phyloP scores from a whole-genome alignment of 2,329 filamentous ascomycete genomes.

The Xylaria sp. region DNA sequence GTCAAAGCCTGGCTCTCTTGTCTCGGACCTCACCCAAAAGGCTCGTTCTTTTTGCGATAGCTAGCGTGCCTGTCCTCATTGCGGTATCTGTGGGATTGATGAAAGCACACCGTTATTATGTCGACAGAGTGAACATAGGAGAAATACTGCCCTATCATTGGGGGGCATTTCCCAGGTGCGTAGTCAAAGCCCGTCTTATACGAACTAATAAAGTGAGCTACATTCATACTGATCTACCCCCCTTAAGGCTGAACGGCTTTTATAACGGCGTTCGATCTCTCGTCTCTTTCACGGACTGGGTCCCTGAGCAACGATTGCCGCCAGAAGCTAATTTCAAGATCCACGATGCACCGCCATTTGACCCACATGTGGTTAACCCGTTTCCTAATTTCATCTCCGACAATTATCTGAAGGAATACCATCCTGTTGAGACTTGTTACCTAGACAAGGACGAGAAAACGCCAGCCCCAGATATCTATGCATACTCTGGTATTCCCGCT shows the following conservation, averaged over 20 bases:
- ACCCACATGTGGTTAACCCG: constrained; percentile 37
- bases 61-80: constrained; percentile 30
- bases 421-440: constrained; percentile 49
- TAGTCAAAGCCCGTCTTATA: neutral
- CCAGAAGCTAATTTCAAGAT: constrained; percentile 31
- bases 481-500: constrained; percentile 64
- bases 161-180: constrained; percentile 37
- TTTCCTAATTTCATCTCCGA: constrained; percentile 37
- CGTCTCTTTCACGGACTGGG: constrained; percentile 38
- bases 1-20: constrained; percentile 29
- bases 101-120: constrained; percentile 28
- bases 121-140: constrained; percentile 8
- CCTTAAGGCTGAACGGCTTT: constrained; percentile 35
- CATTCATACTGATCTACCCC: neutral
- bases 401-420: constrained; percentile 37
- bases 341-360: constrained; percentile 33
- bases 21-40: constrained; percentile 36
- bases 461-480: constrained; percentile 46
- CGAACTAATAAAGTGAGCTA: neutral
- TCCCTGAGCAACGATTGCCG: constrained; percentile 36
- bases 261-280: constrained; percentile 39
- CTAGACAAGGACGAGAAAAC: constrained; percentile 53
- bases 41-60: constrained; percentile 30
- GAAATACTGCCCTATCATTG: constrained; percentile 33
- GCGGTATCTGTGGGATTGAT: constrained; percentile 31